A percentile compares a stretch with the other conserved stretches of the same genome.
phyloP scores from a whole-genome alignment of 2,329 filamentous ascomycete genomes.

The Ophiostoma australiae region DNA sequence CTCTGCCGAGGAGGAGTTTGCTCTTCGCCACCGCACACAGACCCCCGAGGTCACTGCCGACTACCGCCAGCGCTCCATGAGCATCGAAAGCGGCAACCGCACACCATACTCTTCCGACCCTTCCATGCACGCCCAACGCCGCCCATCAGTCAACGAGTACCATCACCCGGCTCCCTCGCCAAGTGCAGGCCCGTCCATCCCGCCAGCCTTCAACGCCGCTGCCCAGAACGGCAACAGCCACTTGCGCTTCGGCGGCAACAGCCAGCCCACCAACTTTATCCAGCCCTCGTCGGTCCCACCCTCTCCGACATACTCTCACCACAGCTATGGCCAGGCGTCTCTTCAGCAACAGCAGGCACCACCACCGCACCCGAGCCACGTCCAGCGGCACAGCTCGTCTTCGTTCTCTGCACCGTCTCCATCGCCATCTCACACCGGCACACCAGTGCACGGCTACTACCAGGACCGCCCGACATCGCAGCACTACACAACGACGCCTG shows the following conservation, averaged over 20 bases:
- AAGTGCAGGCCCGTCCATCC: constrained; percentile 28
- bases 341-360: constrained; percentile 28
- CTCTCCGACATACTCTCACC: constrained; percentile 30
- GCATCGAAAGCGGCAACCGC: constrained; percentile 33
- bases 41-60: constrained; percentile 33
- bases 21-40: constrained; percentile 33
- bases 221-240: constrained; percentile 26
- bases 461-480: constrained; percentile 33
- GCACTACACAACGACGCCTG: constrained; percentile 30
- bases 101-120: constrained; percentile 33
- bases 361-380: constrained; percentile 18
- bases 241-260: constrained; percentile 24
- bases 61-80: constrained; percentile 34
- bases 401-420: constrained; percentile 23
- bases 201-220: constrained; percentile 30
- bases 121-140: constrained; percentile 30
- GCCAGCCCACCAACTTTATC: constrained; percentile 17
- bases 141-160: constrained; percentile 35
- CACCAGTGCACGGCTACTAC: constrained; percentile 26
- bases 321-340: constrained; percentile 25
- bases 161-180: constrained; percentile 18
- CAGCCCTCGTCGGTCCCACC: constrained; percentile 34
- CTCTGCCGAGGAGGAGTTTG: constrained; percentile 32
- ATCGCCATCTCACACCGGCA: constrained; percentile 11
- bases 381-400: constrained; percentile 20